Base-by-base conservation (phyloP, 768 basidiomycete genomes). In the Mycena pura region DNA sequence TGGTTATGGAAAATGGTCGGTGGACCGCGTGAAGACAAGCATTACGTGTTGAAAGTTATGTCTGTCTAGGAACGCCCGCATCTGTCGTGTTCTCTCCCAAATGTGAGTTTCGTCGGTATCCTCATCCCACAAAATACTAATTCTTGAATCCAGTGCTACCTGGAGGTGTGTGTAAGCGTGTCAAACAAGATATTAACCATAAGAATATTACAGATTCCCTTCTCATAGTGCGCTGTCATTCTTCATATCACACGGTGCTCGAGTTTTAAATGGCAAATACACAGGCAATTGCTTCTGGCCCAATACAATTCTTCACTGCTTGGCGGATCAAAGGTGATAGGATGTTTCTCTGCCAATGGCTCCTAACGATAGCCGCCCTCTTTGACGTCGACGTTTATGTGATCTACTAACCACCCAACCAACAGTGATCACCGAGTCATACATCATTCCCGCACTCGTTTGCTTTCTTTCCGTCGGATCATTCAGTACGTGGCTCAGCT, bases 251-350 rank as follows among this genome's bases (percentile, higher is more conserved):
- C 6, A 1, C 1, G 10, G 5, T 2, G 10, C 15, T 31, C 3
- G 39, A 6, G 2, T 31, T n/a, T 4, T 28, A 11, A 8, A 9
- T n/a, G n/a, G n/a, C n/a, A n/a, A n/a, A n/a, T n/a, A n/a, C n/a
- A 40, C 31, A 62, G 61, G 25, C 61, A 3, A 25, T 64, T 8
- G 54, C 53, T 3, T 39, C 63, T 2, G 49, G 48, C 3, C 63
- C 63, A 6, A 57, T 64, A 9, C 63, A 64, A 34, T 10, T 60
- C 10, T 64, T 64, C 39, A 29, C 58, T 11, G 63, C 63, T 0
- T 64, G 63, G 63, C 47, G 63, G 4, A 56, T 64, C 28, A 40
- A 41, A 5, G 54, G 61, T 57, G 31, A 21, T 40, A 13, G 8
- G 3, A 2, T n/a, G 1, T 27, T 15, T 36, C 6, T 15, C 19